phyloP scores from a whole-genome alignment of 331 rosid genomes.

The Malus hybrid region DNA sequence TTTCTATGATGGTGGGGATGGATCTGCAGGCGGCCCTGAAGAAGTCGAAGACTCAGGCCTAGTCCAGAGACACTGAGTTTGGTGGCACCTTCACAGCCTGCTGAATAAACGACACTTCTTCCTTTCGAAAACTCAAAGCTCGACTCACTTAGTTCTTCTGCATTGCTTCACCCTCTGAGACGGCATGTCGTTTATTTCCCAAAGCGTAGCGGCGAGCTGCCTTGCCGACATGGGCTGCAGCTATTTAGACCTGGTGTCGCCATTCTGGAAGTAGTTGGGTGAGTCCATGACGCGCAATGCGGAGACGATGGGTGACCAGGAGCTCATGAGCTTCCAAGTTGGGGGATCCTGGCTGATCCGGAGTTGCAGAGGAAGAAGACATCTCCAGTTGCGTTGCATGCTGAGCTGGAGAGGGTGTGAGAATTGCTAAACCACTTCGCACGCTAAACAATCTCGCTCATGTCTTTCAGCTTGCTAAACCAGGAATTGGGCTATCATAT shows the following conservation, averaged over 20 bases:
- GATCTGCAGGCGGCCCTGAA: conserved; percentile 73
- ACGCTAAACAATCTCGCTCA: no score
- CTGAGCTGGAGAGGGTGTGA: no score
- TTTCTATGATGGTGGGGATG: conserved; percentile 64
- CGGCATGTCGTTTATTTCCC: conserved; percentile 99
- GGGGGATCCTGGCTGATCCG: conserved; percentile 17
- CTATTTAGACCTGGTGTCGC: conserved; percentile 35
- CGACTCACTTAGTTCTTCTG: conserved; percentile 15
- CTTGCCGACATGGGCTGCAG: conserved; percentile 79
- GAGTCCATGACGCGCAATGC: conserved; percentile 52
- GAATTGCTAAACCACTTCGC: no score
- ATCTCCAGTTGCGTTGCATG: no score
- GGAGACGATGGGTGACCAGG: conserved; percentile 59
- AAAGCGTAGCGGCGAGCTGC: conserved; percentile 94
- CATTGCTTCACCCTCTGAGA: conserved; percentile 47
- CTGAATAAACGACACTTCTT: conserved; percentile 38
- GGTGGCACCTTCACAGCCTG: conserved; percentile 69
- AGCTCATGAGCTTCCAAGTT: conserved; percentile 69
- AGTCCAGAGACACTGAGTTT: conserved; percentile 59
- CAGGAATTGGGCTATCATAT: no score
- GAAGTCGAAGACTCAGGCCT: conserved; percentile 79
- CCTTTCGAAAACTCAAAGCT: neutral
- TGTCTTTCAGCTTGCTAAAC: no score
- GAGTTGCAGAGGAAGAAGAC: no score
- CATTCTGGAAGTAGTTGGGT: conserved; percentile 40